phyloP scores from a whole-genome alignment of 768 basidiomycete species.

The Hygrophorus pudorinus region DNA sequence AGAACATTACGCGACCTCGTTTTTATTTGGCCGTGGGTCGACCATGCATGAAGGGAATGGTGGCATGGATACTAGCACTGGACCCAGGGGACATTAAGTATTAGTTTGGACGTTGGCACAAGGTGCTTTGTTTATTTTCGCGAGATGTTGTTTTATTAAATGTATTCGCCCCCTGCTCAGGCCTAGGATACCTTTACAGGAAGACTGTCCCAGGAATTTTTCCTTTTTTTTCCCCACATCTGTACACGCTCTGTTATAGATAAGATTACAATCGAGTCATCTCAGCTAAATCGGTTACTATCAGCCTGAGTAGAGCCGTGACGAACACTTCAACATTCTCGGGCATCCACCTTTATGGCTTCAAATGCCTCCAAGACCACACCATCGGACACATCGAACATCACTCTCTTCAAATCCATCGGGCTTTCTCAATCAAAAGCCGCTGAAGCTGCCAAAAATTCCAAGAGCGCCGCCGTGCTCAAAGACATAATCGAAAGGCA shows the following conservation, averaged over 20 bases:
- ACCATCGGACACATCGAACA: constrained; percentile 16
- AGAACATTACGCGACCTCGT: constrained; percentile 56
- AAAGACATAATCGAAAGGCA: constrained; percentile 58
- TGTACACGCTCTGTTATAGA: no score
- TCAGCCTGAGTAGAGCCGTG: no score
- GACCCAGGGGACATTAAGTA: not conserved
- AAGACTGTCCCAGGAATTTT: no score
- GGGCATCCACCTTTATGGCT: no score
- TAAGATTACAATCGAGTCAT: no score
- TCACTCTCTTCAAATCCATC: constrained; percentile 61
- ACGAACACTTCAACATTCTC: no score
- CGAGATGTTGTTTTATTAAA: no score
- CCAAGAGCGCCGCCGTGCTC: constrained; percentile 65
- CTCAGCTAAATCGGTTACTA: no score
- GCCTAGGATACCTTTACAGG: no score
- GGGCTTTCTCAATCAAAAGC: constrained; percentile 73
- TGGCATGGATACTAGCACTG: not conserved
- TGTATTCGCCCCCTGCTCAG: no score
- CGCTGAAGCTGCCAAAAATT: constrained; percentile 69
- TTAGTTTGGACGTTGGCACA: not conserved
- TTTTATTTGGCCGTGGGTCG: constrained; percentile 49
- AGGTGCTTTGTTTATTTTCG: no score
- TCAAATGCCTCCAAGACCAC: constrained; percentile 7
- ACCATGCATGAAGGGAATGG: constrained; percentile 11
- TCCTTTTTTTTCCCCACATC: no score